Conservation (phyloP, 169 alveolate species). For the Theileria annulata region DNA sequence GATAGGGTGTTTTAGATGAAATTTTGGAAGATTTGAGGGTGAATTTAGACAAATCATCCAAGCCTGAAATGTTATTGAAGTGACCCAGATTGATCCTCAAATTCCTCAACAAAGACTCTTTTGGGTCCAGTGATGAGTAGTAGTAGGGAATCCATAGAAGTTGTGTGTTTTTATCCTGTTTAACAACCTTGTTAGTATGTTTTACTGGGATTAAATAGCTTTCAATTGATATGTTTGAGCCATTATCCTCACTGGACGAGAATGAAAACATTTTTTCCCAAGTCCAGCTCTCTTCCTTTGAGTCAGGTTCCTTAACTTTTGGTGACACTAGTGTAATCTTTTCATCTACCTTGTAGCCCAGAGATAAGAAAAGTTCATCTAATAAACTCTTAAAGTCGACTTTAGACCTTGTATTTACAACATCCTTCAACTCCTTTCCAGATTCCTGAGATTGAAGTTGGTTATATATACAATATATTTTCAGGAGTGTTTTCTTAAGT, state of each 20-base stretch:
- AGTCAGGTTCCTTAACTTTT: conserved; percentile 4
- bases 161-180: not conserved
- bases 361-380: conserved; percentile 14
- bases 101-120: conserved; percentile 2
- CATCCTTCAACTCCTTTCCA: conserved; percentile 21
- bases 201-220: conserved; percentile 16
- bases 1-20: conserved; percentile 3
- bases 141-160: conserved; percentile 25
- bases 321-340: conserved; percentile 19
- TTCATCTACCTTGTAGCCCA: conserved; percentile 41
- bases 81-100: conserved; percentile 13
- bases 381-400: conserved; percentile 9
- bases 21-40: conserved; percentile 10
- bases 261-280: conserved; percentile 34
- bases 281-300: conserved; percentile 23
- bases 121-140: not conserved
- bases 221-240: not conserved
- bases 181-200: not conserved
- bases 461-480: conserved; percentile 14
- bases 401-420: not conserved
- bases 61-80: not conserved
- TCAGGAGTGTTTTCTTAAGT: conserved; percentile 26
- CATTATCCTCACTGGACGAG: conserved; percentile 22
- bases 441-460: not conserved
- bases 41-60: not conserved